Conservation (phyloP, 2,329 filamentous ascomycete species). For the Phialemonium atrogriseum region DNA sequence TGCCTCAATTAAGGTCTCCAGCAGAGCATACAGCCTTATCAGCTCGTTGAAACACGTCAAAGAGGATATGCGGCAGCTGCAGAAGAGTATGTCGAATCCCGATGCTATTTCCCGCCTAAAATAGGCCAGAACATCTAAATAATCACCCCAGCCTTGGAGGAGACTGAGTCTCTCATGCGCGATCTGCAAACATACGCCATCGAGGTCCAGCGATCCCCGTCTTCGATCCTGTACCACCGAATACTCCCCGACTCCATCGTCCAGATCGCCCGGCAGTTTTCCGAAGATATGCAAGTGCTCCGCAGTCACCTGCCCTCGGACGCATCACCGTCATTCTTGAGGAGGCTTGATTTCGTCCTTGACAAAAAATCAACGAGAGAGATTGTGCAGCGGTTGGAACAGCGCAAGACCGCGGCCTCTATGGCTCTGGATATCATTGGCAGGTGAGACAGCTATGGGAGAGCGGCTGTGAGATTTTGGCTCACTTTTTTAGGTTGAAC, state of each 20-base stretch:
- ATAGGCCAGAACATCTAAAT: too few relatives aligned
- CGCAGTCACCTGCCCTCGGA: neutral
- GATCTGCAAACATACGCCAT: neutral
- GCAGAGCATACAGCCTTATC: neutral
- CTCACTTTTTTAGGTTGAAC: neutral
- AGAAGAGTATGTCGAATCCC: neutral
- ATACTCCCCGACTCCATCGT: neutral
- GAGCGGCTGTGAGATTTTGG: neutral
- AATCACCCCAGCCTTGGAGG: neutral
- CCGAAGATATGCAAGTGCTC: neutral
- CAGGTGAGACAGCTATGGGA: neutral
- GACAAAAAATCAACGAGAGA: neutral
- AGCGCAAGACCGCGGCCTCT: neutral
- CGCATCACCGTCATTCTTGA: neutral
- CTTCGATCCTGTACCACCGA: neutral
- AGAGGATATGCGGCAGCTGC: neutral
- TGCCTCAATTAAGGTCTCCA: neutral
- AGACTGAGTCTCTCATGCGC: neutral
- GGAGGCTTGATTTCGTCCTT: neutral
- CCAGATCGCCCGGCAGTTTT: neutral
- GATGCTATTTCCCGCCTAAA: neutral
- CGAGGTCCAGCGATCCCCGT: neutral
- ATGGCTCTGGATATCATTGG: neutral
- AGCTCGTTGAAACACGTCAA: neutral
- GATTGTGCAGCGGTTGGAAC: neutral